Evolutionary conservation across 257 asterid genomes (phyloP).

Genomic region (Przewalskia tangutica): DNA sequence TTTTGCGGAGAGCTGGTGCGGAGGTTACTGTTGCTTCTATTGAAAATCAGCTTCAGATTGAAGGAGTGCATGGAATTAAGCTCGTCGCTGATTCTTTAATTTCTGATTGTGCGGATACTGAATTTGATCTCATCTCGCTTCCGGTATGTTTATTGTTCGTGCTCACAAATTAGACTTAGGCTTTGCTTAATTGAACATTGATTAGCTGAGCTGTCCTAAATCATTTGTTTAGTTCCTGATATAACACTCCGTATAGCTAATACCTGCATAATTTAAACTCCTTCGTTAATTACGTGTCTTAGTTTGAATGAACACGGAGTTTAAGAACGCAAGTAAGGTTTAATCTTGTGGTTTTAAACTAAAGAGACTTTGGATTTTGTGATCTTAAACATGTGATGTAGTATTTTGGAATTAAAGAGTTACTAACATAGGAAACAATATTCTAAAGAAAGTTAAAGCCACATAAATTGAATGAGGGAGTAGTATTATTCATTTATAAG

Average conservation of each 20-base stretch:
- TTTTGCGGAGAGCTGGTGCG: slow-evolving; percentile 89
- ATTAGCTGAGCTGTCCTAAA: not conserved
- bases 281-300: not conserved
- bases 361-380: not conserved
- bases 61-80: slow-evolving; percentile 63
- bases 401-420: no score
- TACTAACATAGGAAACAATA: no score
- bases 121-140: slow-evolving; percentile 75
- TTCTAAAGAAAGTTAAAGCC: no score
- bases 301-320: not conserved
- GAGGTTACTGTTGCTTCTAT: slow-evolving; percentile 92
- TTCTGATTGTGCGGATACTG: slow-evolving; percentile 56
- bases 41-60: slow-evolving; percentile 65
- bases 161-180: not conserved
- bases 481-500: not conserved
- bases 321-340: no score
- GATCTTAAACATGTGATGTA: no score
- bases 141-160: slow-evolving; percentile 44
- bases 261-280: not conserved
- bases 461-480: no score
- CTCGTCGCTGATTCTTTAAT: slow-evolving; percentile 79
- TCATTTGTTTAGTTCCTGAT: not conserved
- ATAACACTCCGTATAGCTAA: not conserved
- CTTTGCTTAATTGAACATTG: not conserved
- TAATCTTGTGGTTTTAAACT: no score